Conservation (phyloP, 805 yeast species). For the Starmera dryadoides region DNA sequence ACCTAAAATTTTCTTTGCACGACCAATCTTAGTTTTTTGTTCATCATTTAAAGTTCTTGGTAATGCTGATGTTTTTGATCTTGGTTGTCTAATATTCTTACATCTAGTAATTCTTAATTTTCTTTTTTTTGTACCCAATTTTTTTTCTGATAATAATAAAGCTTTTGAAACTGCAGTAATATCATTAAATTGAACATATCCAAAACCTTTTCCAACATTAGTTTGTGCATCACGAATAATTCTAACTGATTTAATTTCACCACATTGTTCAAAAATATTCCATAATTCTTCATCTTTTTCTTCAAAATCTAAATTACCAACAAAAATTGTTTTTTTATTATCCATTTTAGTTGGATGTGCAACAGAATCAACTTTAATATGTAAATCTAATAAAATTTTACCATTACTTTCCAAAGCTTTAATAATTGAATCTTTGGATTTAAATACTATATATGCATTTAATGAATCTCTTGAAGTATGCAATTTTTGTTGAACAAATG, state of each 20-base stretch:
- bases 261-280: slow-evolving; percentile 64
- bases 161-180: slow-evolving; percentile 74
- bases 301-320: slow-evolving; percentile 91
- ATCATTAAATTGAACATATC: slow-evolving; percentile 85
- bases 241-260: slow-evolving; percentile 82
- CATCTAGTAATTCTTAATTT: slow-evolving; percentile 74
- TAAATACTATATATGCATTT: slow-evolving; percentile 84
- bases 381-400: slow-evolving; percentile 58
- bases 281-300: slow-evolving; percentile 86
- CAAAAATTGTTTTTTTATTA: slow-evolving; percentile 75
- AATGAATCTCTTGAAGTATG: slow-evolving; percentile 74
- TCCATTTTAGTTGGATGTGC: slow-evolving; percentile 86
- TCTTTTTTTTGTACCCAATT: slow-evolving; percentile 41
- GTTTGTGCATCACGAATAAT: slow-evolving; percentile 89
- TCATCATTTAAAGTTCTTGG: slow-evolving; percentile 42
- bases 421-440: slow-evolving; percentile 37
- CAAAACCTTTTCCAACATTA: slow-evolving; percentile 95
- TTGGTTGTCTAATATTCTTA: slow-evolving; percentile 24
- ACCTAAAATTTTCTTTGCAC: slow-evolving; percentile 70
- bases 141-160: slow-evolving; percentile 65
- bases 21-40: slow-evolving; percentile 72
- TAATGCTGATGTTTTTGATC: slow-evolving; percentile 22
- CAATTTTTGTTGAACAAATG: slow-evolving; percentile 72
- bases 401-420: slow-evolving; percentile 55
- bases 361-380: slow-evolving; percentile 87